Percentiles rank a stretch among this genome's conserved stretches.
Evolutionary conservation across 2,329 filamentous ascomycete genomes (phyloP).

Genomic region (Magnaporthales sp.): DNA sequence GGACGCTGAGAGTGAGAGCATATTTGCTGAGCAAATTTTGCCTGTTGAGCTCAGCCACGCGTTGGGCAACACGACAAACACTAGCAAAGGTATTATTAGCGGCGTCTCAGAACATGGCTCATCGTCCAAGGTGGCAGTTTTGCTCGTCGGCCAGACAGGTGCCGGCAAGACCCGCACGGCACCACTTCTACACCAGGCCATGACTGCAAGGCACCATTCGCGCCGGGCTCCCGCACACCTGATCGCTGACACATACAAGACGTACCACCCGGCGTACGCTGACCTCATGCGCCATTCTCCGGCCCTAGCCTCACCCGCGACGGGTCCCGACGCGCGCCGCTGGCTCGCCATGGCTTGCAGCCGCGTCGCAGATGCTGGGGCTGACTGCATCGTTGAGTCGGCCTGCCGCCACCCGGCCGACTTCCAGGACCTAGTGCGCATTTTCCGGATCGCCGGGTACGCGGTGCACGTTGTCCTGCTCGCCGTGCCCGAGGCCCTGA

Average conservation of each 20-base stretch:
- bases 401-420: constrained; percentile 34
- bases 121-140: neutral
- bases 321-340: constrained; percentile 29
- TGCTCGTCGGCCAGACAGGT: constrained; percentile 34
- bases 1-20: constrained; percentile 16
- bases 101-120: neutral
- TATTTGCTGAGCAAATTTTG: constrained; percentile 16
- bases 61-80: too few relatives aligned
- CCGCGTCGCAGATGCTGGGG: constrained; percentile 5
- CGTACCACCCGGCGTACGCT: constrained; percentile 33
- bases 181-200: constrained; percentile 25
- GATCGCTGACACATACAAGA: constrained; percentile 40
- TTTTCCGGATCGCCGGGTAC: constrained; percentile 26
- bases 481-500: constrained; percentile 31
- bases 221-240: constrained; percentile 25
- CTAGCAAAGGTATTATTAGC: too few relatives aligned
- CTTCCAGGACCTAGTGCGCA: constrained; percentile 25
- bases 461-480: constrained; percentile 29
- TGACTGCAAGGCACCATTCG: constrained; percentile 11
- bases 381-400: constrained; percentile 33
- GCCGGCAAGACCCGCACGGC: constrained; percentile 38
- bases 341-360: constrained; percentile 34
- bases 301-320: constrained; percentile 27
- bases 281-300: constrained; percentile 19
- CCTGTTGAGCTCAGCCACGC: constrained; percentile 12